Evolutionary conservation across 2,329 filamentous ascomycete genomes (phyloP).

Genomic region (Macrophomina phaseolina): DNA sequence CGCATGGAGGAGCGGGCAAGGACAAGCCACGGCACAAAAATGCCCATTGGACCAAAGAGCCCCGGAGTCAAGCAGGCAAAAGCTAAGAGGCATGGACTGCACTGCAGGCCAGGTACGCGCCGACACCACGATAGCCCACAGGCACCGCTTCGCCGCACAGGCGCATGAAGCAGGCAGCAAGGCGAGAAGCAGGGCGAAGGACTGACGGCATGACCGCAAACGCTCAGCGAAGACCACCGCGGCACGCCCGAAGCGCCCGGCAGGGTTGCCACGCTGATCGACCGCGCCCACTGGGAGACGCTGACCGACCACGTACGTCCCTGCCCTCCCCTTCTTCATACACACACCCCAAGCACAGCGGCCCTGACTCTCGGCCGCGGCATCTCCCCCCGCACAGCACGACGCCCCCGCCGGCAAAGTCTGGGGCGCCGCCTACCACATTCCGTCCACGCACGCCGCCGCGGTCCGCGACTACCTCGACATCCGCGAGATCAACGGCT

Average conservation of each 20-base stretch:
- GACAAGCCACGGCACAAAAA: not conserved
- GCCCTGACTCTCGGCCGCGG: conserved; percentile 36
- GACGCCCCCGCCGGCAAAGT: conserved; percentile 65
- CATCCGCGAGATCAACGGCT: conserved; percentile 96
- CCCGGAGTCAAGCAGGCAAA: not conserved
- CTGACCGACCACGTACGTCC: conserved; percentile 66
- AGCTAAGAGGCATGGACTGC: not conserved
- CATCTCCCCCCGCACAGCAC: conserved; percentile 53
- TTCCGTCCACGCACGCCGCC: conserved; percentile 71
- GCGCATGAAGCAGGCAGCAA: not conserved
- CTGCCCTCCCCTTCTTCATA: conserved; percentile 24
- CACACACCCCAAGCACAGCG: conserved; percentile 18
- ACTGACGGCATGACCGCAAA: not conserved
- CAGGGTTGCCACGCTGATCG: conserved; percentile 90
- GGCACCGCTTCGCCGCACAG: not conserved
- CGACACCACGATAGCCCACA: not conserved
- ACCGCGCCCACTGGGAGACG: conserved; percentile 80
- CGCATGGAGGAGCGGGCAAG: conserved; percentile 8
- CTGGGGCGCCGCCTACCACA: conserved; percentile 94
- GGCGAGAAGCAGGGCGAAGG: not conserved
- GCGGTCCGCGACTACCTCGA: conserved; percentile 91
- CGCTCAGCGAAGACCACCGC: conserved; percentile 83
- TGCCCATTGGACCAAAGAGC: not conserved
- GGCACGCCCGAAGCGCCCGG: conserved; percentile 88
- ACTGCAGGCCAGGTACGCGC: conserved; percentile 42